Evolutionary conservation across 805 yeast genomes (phyloP).

Genomic region (Pichia membranifaciens): DNA sequence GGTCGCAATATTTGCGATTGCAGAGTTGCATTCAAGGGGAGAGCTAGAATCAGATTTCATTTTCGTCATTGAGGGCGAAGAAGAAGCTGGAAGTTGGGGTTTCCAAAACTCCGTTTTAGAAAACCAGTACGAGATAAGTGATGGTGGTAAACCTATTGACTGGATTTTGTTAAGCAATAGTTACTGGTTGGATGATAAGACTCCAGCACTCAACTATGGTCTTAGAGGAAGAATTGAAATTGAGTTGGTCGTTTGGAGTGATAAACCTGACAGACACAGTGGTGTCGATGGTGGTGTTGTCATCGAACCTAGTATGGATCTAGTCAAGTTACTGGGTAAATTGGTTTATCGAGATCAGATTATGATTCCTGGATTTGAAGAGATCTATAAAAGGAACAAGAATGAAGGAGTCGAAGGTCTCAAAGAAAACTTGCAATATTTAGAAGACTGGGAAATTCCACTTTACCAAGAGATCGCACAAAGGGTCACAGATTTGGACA

Average conservation of each 20-base stretch:
- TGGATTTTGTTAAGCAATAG: slow-evolving; percentile 89
- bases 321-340: slow-evolving; percentile 64
- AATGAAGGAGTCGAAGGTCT: not conserved
- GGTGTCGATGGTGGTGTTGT: slow-evolving; percentile 95
- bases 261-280: slow-evolving; percentile 84
- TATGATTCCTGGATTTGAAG: slow-evolving; percentile 48
- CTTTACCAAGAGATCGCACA: slow-evolving; percentile 57
- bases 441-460: slow-evolving; percentile 46
- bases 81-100: slow-evolving; percentile 88
- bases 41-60: slow-evolving; percentile 66
- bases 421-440: not conserved
- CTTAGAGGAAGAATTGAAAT: slow-evolving; percentile 86
- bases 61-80: slow-evolving; percentile 90
- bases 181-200: slow-evolving; percentile 85
- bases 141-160: slow-evolving; percentile 45
- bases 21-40: slow-evolving; percentile 50
- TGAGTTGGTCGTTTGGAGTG: slow-evolving; percentile 62
- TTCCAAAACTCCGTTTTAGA: slow-evolving; percentile 60
- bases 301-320: slow-evolving; percentile 84
- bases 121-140: slow-evolving; percentile 51
- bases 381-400: slow-evolving; percentile 4
- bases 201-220: slow-evolving; percentile 93
- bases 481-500: slow-evolving; percentile 25
- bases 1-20: slow-evolving; percentile 83
- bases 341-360: slow-evolving; percentile 56